phyloP scores from a whole-genome alignment of 108 stramenopile species.

The Pseudonitzschia pungens region DNA sequence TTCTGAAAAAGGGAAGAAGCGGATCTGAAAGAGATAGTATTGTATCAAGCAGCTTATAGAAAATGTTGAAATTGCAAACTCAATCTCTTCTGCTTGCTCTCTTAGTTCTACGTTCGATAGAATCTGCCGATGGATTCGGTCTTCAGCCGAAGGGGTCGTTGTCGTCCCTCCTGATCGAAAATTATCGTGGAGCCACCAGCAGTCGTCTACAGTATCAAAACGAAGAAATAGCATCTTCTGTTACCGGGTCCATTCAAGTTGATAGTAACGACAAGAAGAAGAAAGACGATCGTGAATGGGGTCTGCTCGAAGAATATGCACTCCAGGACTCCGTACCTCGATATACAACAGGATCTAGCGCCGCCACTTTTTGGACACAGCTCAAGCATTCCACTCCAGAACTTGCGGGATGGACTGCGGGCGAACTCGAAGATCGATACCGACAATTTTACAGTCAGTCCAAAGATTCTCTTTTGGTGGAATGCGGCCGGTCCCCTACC shows the following conservation, averaged over 20 bases:
- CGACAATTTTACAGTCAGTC: not conserved
- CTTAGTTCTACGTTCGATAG: not conserved
- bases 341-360: not conserved
- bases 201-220: not conserved
- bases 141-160: not conserved
- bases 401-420: not conserved
- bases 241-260: not conserved
- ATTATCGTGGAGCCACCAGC: not conserved
- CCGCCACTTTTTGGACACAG: not conserved
- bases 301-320: not conserved
- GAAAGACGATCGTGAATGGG: not conserved
- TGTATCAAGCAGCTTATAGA: not conserved
- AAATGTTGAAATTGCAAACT: not conserved
- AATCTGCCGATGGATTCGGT: not conserved
- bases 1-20: too few relatives aligned
- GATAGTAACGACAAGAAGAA: not conserved
- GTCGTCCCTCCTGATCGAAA: not conserved
- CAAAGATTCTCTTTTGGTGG: not conserved
- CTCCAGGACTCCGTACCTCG: constrained; percentile 1
- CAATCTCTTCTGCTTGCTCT: not conserved
- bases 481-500: not conserved
- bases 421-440: not conserved
- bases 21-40: too few relatives aligned
- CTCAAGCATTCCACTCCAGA: not conserved
- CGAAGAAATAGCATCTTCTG: not conserved